Base-by-base conservation (phyloP, 2,329 filamentous ascomycete species). In the Phoma sp. region DNA sequence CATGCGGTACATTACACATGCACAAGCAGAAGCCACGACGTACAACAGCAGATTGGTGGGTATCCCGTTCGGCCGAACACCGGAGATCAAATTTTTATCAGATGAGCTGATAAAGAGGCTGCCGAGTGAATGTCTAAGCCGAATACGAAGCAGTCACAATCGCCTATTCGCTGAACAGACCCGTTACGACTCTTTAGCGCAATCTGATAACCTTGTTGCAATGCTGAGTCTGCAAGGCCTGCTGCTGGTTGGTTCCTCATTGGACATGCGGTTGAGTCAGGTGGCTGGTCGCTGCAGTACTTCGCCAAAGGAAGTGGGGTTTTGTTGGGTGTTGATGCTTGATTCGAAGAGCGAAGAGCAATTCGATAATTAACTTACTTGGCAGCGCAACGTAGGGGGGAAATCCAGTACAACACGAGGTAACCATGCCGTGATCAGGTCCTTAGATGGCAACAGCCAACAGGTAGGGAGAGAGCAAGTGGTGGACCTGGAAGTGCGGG, bases 141-240 rank as follows among this genome's bases (percentile, higher is more conserved):
- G 4, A 13, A 46, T 41, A 14, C 13, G 18, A 35, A 8, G 2
- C 5, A 11, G n/a, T 30, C 14, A 18, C 22, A 4, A 4, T 47
- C 47, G 42, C 33, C 41, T 50, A 61, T 56, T 55, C 23, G 47
- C 54, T 55, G 32, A 45, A 48, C 47, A 36, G 14, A 8, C 25
- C 30, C 50, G 38, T 50, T 41, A 48, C 27, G 40, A 57, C 37
- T 53, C 22, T 23, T 41, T 67, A 64, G 66, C 57, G 52, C 57
- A 35, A 69, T 69, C 66, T 63, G 66, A 68, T 69, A 68, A 69
- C 59, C 62, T 55, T 48, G 59, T 48, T 38, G 37, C 30, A 49
- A 29, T 49, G 22, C 47, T 18, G 47, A 47, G 40, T n/a, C 22
- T 42, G 40, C 51, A 53, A 29, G 52, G 47, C n/a, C 18, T 50